phyloP scores from a whole-genome alignment of 257 asterid species.

The Osmanthus fragrans region DNA sequence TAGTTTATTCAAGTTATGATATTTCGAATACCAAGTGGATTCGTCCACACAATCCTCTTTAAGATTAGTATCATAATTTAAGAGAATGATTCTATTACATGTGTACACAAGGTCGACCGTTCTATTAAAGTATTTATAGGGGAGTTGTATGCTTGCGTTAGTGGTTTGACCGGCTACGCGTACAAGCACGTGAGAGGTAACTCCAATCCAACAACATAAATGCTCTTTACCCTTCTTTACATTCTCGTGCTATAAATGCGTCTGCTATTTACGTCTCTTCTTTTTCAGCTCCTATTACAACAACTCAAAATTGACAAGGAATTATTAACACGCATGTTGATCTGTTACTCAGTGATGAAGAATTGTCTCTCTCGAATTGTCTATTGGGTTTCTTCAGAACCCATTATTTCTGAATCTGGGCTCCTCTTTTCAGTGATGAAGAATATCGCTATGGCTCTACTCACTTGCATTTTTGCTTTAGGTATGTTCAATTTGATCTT shows the following conservation, averaged over 20 bases:
- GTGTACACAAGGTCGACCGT: no score
- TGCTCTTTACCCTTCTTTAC: constrained; percentile 19
- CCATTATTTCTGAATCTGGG: constrained; percentile 27
- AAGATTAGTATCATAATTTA: no score
- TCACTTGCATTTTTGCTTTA: constrained; percentile 61
- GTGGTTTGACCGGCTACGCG: constrained; percentile 31
- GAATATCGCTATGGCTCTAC: constrained; percentile 43
- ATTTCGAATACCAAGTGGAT: no score
- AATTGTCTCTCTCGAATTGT: constrained; percentile 38
- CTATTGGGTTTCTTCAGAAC: constrained; percentile 27
- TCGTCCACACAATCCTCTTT: no score
- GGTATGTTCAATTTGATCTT: constrained; percentile 37
- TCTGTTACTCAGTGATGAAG: constrained; percentile 26
- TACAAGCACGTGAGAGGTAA: constrained; percentile 42
- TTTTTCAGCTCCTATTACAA: not conserved
- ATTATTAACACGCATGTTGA: constrained; percentile 22
- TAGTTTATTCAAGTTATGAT: no score
- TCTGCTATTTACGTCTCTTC: constrained; percentile 7
- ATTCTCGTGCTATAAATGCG: constrained; percentile 31
- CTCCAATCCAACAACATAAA: constrained; percentile 29
- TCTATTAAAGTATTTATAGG: no score
- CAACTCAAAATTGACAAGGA: not conserved
- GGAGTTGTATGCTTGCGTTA: not conserved
- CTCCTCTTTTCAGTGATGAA: constrained; percentile 38
- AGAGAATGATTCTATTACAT: no score